Evolutionary conservation across 768 basidiomycete species (phyloP).

Genomic region (Gelatoporia subvermispora): DNA sequence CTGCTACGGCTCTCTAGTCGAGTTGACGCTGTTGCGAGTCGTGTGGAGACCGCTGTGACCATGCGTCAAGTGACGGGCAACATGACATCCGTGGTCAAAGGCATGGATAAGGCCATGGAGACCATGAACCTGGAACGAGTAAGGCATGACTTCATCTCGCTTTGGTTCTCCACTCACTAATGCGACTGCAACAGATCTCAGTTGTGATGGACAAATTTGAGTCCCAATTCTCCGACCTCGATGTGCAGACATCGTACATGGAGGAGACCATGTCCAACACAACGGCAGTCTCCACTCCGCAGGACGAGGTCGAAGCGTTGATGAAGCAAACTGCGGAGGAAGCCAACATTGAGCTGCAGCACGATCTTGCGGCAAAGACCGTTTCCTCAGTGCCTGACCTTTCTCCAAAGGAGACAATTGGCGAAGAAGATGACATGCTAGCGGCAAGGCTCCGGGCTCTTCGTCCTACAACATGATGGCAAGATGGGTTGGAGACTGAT

Average conservation of each 20-base stretch:
- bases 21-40: conserved; percentile 93
- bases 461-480: conserved; percentile 58
- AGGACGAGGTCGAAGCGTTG: conserved; percentile 93
- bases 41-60: conserved; percentile 97
- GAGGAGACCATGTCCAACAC: conserved; percentile 94
- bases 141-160: conserved; percentile 19
- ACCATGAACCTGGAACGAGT: conserved; percentile 98
- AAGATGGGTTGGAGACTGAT: neutral
- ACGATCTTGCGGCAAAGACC: conserved; percentile 73
- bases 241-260: conserved; percentile 98
- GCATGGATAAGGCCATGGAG: conserved; percentile 99
- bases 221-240: conserved; percentile 90
- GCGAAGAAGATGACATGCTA: conserved; percentile 77
- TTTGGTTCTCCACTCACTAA: neutral
- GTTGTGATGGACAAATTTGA: conserved; percentile 99
- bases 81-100: conserved; percentile 94
- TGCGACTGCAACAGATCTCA: conserved; percentile 68
- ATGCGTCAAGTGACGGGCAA: conserved; percentile 96
- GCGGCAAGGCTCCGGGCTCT: conserved; percentile 87
- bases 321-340: conserved; percentile 95
- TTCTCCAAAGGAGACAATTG: conserved; percentile 39
- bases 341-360: conserved; percentile 91
- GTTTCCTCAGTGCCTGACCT: conserved; percentile 54
- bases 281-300: conserved; percentile 88
- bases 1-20: conserved; percentile 84